These are phyloP conservation scores for Vicia villosa DNA, from an alignment of 306 rosid genomes.

Conservation along the genomic window DNA sequence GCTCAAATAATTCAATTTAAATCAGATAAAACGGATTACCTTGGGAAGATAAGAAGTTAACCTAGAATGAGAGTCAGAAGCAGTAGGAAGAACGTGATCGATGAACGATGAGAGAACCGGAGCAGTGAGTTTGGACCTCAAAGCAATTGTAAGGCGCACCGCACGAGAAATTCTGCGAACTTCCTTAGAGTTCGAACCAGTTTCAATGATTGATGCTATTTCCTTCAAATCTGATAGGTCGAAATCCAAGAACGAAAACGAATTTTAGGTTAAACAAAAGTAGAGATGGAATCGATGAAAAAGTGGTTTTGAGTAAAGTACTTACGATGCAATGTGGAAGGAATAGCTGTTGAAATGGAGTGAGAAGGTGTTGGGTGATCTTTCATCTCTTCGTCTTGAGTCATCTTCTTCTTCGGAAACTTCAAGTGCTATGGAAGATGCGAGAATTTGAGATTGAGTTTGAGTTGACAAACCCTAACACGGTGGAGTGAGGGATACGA, in stretches of 20 bases:
- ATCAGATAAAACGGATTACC: slow-evolving; percentile 43
- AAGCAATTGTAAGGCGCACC: slow-evolving; percentile 74
- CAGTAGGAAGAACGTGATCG: slow-evolving; percentile 55
- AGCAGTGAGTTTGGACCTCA: slow-evolving; percentile 75
- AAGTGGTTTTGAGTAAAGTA: neutral
- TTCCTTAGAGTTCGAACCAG: slow-evolving; percentile 80
- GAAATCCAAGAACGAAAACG: neutral
- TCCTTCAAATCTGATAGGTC: slow-evolving; percentile 78
- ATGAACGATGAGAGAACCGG: slow-evolving; percentile 68
- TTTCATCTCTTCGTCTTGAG: slow-evolving; percentile 59
- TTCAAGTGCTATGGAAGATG: neutral
- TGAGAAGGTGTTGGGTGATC: slow-evolving; percentile 46
- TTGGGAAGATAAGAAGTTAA: slow-evolving; percentile 74
- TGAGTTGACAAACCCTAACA: neutral
- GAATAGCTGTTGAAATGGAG: slow-evolving; percentile 42
- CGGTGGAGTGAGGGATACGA: neutral
- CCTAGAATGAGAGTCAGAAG: slow-evolving; percentile 65
- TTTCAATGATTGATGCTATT: slow-evolving; percentile 80
- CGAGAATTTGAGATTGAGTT: neutral
- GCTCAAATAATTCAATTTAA: too few relatives aligned
- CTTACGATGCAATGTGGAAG: slow-evolving; percentile 53
- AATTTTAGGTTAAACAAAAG: neutral
- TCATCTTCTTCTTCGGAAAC: slow-evolving; percentile 33
- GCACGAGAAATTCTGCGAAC: slow-evolving; percentile 89
- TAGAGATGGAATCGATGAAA: too few relatives aligned